phyloP scores from a whole-genome alignment of 2,329 filamentous ascomycete genomes.

The Ilyonectria sp. region DNA sequence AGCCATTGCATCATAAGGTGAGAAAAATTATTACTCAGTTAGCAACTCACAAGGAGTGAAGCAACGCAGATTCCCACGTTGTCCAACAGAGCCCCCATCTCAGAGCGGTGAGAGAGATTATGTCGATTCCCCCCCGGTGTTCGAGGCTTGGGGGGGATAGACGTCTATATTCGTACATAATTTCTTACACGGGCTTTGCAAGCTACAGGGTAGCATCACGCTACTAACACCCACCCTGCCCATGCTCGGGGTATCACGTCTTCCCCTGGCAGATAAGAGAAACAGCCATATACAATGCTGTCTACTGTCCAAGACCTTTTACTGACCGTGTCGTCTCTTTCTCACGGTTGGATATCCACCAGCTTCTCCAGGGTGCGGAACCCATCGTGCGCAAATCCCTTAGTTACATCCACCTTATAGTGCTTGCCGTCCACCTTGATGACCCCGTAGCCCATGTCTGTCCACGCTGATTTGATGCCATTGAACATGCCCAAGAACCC shows the following conservation, averaged over 20 bases:
- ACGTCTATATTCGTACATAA: constrained; percentile 23
- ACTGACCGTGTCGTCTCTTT: neutral
- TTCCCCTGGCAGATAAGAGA: neutral
- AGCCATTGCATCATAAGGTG: constrained; percentile 18
- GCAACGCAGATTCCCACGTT: neutral
- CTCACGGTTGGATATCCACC: constrained; percentile 52
- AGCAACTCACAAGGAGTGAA: neutral
- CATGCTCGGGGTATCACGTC: neutral
- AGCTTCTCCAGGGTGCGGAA: constrained; percentile 73
- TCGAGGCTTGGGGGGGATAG: neutral
- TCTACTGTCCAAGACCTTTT: neutral
- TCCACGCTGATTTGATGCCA: constrained; percentile 66
- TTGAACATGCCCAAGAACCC: constrained; percentile 59
- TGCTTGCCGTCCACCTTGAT: constrained; percentile 62
- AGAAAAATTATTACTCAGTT: constrained; percentile 2
- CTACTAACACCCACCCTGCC: neutral
- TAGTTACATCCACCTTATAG: constrained; percentile 72
- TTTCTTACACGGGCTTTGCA: constrained; percentile 32
- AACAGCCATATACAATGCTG: neutral
- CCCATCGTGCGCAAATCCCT: constrained; percentile 71
- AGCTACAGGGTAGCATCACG: constrained; percentile 40
- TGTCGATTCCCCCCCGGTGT: neutral
- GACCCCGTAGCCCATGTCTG: constrained; percentile 69
- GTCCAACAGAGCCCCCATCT: neutral
- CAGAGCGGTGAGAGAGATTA: neutral